Percentiles rank a stretch among this genome's conserved stretches.
Evolutionary conservation across 1,139 yeast genomes (phyloP).

Genomic region (Debaryomycetaceae sp.): DNA sequence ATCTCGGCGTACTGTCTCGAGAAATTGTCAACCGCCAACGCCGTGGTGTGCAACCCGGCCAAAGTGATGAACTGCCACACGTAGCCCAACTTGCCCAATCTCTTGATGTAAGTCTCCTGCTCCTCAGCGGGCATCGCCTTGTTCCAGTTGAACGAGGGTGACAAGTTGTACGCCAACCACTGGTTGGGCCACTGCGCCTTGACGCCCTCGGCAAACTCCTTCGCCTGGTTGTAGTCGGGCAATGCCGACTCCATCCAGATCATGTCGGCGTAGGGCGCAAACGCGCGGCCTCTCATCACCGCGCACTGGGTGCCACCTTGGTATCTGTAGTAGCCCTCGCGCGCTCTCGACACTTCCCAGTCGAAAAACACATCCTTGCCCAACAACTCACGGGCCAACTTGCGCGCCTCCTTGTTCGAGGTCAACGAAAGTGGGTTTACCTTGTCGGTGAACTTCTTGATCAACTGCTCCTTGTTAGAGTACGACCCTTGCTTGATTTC

Average conservation of each 20-base stretch:
- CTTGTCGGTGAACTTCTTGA: conserved; percentile 60
- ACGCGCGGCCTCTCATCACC: conserved; percentile 94
- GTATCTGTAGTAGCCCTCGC: conserved; percentile 98
- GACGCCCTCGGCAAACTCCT: conserved; percentile 92
- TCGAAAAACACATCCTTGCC: conserved; percentile 87
- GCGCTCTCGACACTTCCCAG: conserved; percentile 95
- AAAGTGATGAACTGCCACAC: conserved; percentile 98
- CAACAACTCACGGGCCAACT: conserved; percentile 67
- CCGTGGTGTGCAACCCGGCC: conserved; percentile 96
- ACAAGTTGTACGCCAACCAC: conserved; percentile 94
- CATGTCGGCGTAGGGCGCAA: conserved; percentile 91
- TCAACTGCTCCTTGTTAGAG: conserved; percentile 61
- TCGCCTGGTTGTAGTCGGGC: conserved; percentile 91
- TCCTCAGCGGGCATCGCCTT: conserved; percentile 84
- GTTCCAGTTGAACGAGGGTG: conserved; percentile 98
- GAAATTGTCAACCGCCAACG: conserved; percentile 85
- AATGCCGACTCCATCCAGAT: conserved; percentile 99
- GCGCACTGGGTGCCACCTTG: conserved; percentile 97
- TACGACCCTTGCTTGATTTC: conserved; percentile 63
- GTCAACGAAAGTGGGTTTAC: conserved; percentile 73
- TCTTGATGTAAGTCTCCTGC: conserved; percentile 84
- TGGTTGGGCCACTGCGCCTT: conserved; percentile 76
- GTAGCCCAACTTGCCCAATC: conserved; percentile 87
- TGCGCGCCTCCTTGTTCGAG: conserved; percentile 78
- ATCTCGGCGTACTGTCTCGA: conserved; percentile 71